Percentiles rank a stretch among this genome's conserved stretches.
Evolutionary conservation across 2,329 filamentous ascomycete genomes (phyloP).

Genomic region (Ceratocystis variospora): DNA sequence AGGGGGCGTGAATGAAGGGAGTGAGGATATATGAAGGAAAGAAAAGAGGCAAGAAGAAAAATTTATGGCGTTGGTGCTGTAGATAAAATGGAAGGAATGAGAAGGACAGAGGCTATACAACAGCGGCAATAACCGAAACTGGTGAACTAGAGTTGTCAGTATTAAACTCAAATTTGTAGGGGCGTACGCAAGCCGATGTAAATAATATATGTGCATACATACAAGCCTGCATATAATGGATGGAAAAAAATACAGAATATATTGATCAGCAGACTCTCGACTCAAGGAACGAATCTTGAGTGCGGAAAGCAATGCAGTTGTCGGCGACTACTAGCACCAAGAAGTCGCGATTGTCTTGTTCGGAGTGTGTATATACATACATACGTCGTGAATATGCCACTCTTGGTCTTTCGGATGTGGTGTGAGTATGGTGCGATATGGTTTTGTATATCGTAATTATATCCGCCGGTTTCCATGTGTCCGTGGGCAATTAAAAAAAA

Average conservation of each 20-base stretch:
- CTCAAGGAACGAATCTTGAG: too few relatives aligned
- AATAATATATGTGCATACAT: not conserved
- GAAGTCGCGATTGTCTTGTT: not conserved
- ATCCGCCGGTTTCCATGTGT: not conserved
- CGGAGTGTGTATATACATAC: not conserved
- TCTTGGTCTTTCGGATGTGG: not conserved
- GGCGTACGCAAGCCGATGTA: not conserved
- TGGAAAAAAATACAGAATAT: not conserved
- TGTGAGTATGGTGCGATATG: not conserved
- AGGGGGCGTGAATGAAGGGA: not conserved
- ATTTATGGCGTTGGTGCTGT: not conserved
- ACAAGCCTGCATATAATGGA: not conserved
- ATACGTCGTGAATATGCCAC: not conserved
- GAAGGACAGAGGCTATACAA: not conserved
- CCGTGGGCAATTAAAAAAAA: not conserved
- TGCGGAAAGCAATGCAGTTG: not conserved
- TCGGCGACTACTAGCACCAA: not conserved
- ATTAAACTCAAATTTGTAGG: not conserved
- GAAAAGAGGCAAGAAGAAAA: not conserved
- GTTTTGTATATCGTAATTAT: not conserved
- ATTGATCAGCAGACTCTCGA: too few relatives aligned
- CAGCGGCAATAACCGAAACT: conserved; percentile 1
- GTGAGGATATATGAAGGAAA: not conserved
- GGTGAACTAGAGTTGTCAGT: not conserved
- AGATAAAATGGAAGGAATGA: not conserved